Base-by-base conservation (phyloP, 192 early-diverging fungal species). In the Umbelopsis vinacea region DNA sequence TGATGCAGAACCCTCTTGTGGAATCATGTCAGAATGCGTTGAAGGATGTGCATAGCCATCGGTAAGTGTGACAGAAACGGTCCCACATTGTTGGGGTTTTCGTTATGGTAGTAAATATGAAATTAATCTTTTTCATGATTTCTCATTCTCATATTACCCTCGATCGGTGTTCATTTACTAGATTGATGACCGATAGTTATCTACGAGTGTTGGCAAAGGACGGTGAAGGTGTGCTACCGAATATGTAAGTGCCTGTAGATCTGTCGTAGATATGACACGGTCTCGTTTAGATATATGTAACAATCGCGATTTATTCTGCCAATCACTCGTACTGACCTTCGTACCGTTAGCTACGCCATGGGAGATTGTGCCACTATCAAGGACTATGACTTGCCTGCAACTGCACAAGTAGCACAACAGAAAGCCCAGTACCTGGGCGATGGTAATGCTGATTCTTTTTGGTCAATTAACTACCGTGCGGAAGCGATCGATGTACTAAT, bases 331-430 rank as follows among this genome's bases (percentile, higher is more conserved):
- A 70, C 5, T 50, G 19, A 50, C 67, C 38, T 37, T 72, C 12
- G 40, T 75, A 72, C 52, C 26, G 40, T 73, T 46, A 88, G 88
- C 24, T 95, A 89, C 87, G 93, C 93, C 0, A 71, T 95, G 26
- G 96, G 96, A 52, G 96, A 98, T 79, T 98, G 96, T 78, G 93
- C 94, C 2, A 88, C 90, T 1, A 90, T 95, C 67, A 84, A 92
- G 77, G 90, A 90, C 54, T 80, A 91, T 40, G 86, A 88, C 57
- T 82, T 95, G 17, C 94, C 94, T 23, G 87, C 90, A 6, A 94
- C 92, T 15, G 96, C 96, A 5, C 96, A 98, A 79, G 91, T 93
- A 0, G 93, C 93, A 0, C 86, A 85, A 52, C 93, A 94, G 73
- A 91, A 94, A 60, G 92, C 88, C 0, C 81, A 80, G 9, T 92